Percentiles rank a stretch among this genome's conserved stretches.
phyloP scores from a whole-genome alignment of 2,329 filamentous ascomycete genomes.

The Polychaeton citri region DNA sequence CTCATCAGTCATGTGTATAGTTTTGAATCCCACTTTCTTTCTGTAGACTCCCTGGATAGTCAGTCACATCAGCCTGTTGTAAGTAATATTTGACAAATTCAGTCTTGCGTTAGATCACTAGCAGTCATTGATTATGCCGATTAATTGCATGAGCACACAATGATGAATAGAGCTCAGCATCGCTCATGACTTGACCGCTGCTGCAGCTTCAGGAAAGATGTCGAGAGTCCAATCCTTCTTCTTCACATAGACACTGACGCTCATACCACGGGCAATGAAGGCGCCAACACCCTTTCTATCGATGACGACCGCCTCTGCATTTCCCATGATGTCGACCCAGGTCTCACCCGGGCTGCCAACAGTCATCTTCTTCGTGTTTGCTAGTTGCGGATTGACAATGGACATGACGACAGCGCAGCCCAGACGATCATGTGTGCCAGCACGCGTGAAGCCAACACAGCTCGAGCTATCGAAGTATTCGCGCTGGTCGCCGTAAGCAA shows the following conservation, averaged over 20 bases:
- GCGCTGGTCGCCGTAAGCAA: constrained; percentile 51
- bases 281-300: not conserved
- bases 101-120: no score
- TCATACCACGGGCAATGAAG: not conserved
- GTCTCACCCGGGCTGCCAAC: constrained; percentile 46
- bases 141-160: no score
- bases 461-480: constrained; percentile 50
- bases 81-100: no score
- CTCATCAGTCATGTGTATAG: no score
- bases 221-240: not conserved
- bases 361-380: constrained; percentile 43
- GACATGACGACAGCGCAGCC: constrained; percentile 22
- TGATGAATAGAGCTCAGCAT: no score
- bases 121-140: no score
- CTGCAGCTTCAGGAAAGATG: not conserved
- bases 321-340: constrained; percentile 46
- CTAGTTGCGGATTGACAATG: constrained; percentile 6
- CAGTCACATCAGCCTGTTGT: no score
- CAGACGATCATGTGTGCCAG: constrained; percentile 29
- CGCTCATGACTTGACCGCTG: no score
- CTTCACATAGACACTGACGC: constrained; percentile 1
- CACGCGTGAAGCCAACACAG: constrained; percentile 49
- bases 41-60: no score
- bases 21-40: no score
- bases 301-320: not conserved